These are phyloP conservation scores for Russula earlei DNA, from an alignment of 768 basidiomycete species.

Conservation along the genomic window DNA sequence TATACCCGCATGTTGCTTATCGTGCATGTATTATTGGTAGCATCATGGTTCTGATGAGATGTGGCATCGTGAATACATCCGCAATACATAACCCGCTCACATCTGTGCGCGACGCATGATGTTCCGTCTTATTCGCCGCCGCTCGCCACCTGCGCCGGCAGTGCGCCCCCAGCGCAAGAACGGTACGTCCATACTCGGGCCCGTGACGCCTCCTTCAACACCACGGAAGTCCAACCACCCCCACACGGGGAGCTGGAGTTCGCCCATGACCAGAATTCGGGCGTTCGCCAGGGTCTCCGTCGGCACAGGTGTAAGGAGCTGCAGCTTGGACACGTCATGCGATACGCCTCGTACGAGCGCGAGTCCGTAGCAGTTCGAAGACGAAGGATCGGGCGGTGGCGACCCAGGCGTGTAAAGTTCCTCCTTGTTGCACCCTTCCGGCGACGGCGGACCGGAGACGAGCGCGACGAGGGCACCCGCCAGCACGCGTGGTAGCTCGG, in stretches of 20 bases:
- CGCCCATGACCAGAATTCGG: slow-evolving; percentile 69
- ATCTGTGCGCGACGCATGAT: slow-evolving; percentile 76
- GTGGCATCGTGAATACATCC: neutral
- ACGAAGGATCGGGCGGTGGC: slow-evolving; percentile 44
- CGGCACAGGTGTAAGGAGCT: slow-evolving; percentile 75
- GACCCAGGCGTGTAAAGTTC: slow-evolving; percentile 54
- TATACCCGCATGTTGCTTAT: neutral
- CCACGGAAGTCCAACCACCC: slow-evolving; percentile 69
- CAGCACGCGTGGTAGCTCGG: slow-evolving; percentile 61
- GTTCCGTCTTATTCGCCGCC: slow-evolving; percentile 69
- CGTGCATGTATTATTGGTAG: slow-evolving; percentile 6
- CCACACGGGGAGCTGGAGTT: slow-evolving; percentile 80
- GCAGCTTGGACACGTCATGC: slow-evolving; percentile 33
- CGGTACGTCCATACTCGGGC: slow-evolving; percentile 50
- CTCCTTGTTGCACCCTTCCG: neutral
- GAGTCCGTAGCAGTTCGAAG: slow-evolving; percentile 63
- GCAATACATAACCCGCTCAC: slow-evolving; percentile 27
- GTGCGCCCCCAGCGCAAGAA: slow-evolving; percentile 71
- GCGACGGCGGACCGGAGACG: slow-evolving; percentile 29
- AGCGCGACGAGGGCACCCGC: slow-evolving; percentile 78
- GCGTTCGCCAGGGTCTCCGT: slow-evolving; percentile 32
- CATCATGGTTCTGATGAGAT: neutral
- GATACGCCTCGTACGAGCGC: slow-evolving; percentile 56
- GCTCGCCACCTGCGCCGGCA: slow-evolving; percentile 64
- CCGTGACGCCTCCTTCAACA: slow-evolving; percentile 39